Base-by-base conservation (phyloP, 176 grass and related monocot species). In the Eragrostis curvula region DNA sequence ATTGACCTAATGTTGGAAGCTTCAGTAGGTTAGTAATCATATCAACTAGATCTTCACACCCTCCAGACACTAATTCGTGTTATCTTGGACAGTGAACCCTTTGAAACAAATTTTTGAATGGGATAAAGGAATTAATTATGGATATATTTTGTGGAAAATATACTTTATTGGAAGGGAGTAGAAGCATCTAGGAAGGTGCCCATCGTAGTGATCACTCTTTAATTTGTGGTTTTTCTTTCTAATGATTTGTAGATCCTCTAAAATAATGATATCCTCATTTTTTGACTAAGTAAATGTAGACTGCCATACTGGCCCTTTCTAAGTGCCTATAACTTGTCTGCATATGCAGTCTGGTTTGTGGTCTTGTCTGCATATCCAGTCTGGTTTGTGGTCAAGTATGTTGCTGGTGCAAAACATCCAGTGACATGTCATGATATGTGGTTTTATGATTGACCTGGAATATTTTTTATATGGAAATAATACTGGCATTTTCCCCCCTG, bases 211-310 rank as follows among this genome's bases (percentile, higher is more conserved):
- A 49, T 32, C 8, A 11, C 44, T 32, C 18, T 81, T 71, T 72
- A 11, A 45, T 82, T 48, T 57, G 27, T 7, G 32, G 50, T 55
- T 70, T 10, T 63, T 36, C 21, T 83, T 59, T 66, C 32, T 44
- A 55, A 55, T 55, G 32, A 74, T 67, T 55, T 42, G 23, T 24
- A 43, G 47, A 75, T 58, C 10, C 6, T 2, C 59, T 74, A 32
- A 74, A 53, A 12, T 52, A 53, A 41, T 51, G 17, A 44, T 67
- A 56, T 58, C 9, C 6, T 0, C 24, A 46, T 17, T 36, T 84
- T 84, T 76, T 46, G 17, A 23, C 28, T 77, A 55, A 59, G 46
- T 36, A 60, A 1, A 81, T 63, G n/a, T n/a, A n/a, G n/a, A n/a
- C n/a, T n/a, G n/a, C n/a, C n/a, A 71, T 16, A 61, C 57, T 64